A percentile compares a stretch with the other conserved stretches of the same genome.
Conservation (phyloP, 2,329 filamentous ascomycete species). For the Lachnellula hyalina region DNA sequence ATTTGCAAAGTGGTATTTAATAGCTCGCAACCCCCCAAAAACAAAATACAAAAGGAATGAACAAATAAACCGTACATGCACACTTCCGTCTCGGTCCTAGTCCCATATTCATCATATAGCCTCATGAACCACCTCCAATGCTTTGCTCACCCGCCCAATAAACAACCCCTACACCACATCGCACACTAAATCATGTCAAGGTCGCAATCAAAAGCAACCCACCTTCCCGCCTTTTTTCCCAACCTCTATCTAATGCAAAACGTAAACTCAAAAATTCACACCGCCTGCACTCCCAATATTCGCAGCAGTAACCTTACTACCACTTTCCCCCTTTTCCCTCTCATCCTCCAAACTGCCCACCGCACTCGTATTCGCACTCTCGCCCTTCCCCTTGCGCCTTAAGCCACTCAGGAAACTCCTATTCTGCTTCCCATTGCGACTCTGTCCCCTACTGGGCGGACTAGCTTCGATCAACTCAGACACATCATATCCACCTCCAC, state of each 20-base stretch:
- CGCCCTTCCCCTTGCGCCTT: constrained; percentile 17
- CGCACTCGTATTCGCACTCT: background rate
- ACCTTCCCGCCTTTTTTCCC: too few species aligned
- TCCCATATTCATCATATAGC: too few species aligned
- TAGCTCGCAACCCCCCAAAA: background rate
- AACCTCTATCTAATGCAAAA: too few species aligned
- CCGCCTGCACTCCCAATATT: too few species aligned
- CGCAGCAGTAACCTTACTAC: too few species aligned
- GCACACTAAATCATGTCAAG: too few species aligned
- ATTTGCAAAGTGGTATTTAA: background rate
- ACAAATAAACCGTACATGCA: background rate
- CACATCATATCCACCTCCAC: constrained; percentile 11
- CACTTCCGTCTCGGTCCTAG: background rate
- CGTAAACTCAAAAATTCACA: too few species aligned
- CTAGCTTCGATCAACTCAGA: constrained; percentile 7
- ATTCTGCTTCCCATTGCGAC: constrained; percentile 24
- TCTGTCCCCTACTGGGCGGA: constrained; percentile 19
- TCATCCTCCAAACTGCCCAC: background rate
- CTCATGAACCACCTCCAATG: too few species aligned
- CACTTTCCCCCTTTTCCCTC: background rate
- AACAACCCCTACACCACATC: too few species aligned
- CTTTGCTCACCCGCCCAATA: too few species aligned
- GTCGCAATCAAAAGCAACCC: too few species aligned
- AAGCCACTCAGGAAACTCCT: constrained; percentile 28
- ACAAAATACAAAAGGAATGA: background rate